Conservation (phyloP, 148 eudicot species). For the Cornus suecica region DNA sequence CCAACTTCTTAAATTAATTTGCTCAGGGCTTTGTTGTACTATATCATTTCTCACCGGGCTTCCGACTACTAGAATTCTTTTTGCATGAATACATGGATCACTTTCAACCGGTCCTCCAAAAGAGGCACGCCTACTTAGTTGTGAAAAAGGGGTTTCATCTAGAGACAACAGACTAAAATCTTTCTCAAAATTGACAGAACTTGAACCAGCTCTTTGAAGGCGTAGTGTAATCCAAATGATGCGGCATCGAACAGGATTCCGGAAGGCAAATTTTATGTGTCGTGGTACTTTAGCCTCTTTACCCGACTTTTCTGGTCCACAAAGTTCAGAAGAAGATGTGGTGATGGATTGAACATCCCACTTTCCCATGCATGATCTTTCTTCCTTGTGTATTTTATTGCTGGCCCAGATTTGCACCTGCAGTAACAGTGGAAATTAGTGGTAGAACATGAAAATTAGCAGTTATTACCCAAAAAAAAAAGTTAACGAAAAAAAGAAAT, state of each 20-base stretch:
- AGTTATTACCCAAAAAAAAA: background rate
- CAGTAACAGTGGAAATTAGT: conserved; percentile 7
- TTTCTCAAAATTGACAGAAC: conserved; percentile 64
- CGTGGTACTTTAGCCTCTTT: conserved; percentile 45
- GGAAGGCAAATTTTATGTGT: conserved; percentile 69
- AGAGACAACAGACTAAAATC: conserved; percentile 71
- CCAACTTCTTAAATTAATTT: conserved; percentile 68
- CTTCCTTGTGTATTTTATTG: conserved; percentile 81
- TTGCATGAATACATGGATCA: conserved; percentile 86
- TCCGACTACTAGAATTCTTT: conserved; percentile 73
- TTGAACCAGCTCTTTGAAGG: conserved; percentile 69
- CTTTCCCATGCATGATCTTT: conserved; percentile 80
- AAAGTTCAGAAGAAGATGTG: conserved; percentile 65
- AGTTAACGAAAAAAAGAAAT: background rate
- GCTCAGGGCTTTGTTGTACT: conserved; percentile 59
- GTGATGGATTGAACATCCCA: conserved; percentile 78
- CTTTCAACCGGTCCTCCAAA: conserved; percentile 60
- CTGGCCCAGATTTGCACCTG: conserved; percentile 99
- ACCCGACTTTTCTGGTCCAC: conserved; percentile 64
- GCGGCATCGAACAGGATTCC: conserved; percentile 78
- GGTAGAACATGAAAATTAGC: background rate
- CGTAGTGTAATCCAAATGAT: conserved; percentile 76
- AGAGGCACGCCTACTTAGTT: conserved; percentile 70
- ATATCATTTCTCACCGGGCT: conserved; percentile 48
- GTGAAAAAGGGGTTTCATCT: conserved; percentile 84